These are phyloP conservation scores for Syncephalastrum contaminatum DNA, from an alignment of 371 early-diverging fungal species.

Conservation along the genomic window DNA sequence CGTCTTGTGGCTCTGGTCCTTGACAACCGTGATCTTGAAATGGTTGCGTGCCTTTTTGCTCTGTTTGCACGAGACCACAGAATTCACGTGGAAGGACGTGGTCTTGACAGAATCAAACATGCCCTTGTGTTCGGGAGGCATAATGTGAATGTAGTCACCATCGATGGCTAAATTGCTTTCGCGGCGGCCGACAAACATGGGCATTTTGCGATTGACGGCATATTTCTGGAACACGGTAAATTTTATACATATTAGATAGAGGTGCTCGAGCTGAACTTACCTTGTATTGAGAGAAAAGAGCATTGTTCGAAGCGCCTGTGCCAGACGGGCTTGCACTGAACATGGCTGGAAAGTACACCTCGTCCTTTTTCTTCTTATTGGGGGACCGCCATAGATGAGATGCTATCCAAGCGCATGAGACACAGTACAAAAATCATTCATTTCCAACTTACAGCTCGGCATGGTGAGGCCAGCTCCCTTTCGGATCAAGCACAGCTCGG, in stretches of 20 bases:
- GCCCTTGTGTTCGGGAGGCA: constrained; percentile 82
- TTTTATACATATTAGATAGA: too few species aligned
- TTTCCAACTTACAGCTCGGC: constrained; percentile 52
- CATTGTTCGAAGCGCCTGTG: constrained; percentile 28
- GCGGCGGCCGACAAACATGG: constrained; percentile 79
- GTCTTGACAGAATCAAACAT: constrained; percentile 84
- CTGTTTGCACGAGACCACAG: constrained; percentile 76
- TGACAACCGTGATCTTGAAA: constrained; percentile 73
- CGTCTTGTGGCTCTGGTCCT: constrained; percentile 69
- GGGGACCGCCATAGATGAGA: constrained; percentile 50
- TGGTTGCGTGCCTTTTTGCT: constrained; percentile 71
- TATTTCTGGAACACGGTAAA: constrained; percentile 38
- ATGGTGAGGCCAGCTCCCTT: constrained; percentile 51
- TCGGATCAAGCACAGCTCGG: constrained; percentile 76
- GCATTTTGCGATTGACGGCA: constrained; percentile 74
- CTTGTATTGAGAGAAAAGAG: constrained; percentile 46
- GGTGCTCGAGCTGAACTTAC: constrained; percentile 13
- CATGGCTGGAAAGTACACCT: constrained; percentile 36
- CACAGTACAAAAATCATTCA: too few species aligned
- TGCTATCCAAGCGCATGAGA: constrained; percentile 13
- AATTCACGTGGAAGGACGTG: constrained; percentile 76
- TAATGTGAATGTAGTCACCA: constrained; percentile 90
- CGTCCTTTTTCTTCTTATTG: constrained; percentile 48
- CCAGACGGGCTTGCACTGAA: constrained; percentile 16
- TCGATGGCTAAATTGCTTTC: constrained; percentile 91